Conservation (phyloP, 148 eudicot genomes). For the Chenopodium suecicum region DNA sequence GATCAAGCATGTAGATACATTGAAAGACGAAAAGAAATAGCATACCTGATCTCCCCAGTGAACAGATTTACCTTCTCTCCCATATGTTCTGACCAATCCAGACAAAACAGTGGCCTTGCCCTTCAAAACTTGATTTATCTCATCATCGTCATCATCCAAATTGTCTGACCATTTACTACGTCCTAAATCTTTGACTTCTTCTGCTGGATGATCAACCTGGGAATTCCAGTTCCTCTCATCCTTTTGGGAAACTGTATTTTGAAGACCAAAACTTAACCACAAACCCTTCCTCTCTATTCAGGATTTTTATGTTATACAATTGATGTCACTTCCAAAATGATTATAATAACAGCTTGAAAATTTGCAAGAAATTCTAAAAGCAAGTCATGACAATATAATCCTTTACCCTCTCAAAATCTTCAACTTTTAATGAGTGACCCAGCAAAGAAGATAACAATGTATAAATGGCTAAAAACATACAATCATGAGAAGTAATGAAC, state of each 20-base stretch:
- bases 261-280: conserved; percentile 15
- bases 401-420: background rate
- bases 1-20: background rate
- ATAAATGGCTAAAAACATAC: background rate
- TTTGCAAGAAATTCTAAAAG: background rate
- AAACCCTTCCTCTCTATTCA: conserved; percentile 3
- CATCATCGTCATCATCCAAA: conserved; percentile 63
- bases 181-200: conserved; percentile 79
- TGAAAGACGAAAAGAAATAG: conserved; percentile 11
- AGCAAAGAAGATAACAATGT: background rate
- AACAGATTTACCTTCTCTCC: conserved; percentile 89
- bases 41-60: conserved; percentile 96
- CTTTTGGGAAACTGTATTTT: conserved; percentile 40
- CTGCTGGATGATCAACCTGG: conserved; percentile 41
- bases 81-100: conserved; percentile 52
- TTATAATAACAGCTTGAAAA: background rate
- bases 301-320: background rate
- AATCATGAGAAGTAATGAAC: background rate
- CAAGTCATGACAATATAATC: background rate
- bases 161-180: conserved; percentile 91
- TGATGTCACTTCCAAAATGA: background rate
- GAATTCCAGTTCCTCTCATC: conserved; percentile 41
- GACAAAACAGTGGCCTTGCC: conserved; percentile 49
- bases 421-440: background rate
- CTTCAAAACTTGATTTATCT: conserved; percentile 33